phyloP scores from a whole-genome alignment of 2,329 filamentous ascomycete species.

The Aureobasidium melanogenum region DNA sequence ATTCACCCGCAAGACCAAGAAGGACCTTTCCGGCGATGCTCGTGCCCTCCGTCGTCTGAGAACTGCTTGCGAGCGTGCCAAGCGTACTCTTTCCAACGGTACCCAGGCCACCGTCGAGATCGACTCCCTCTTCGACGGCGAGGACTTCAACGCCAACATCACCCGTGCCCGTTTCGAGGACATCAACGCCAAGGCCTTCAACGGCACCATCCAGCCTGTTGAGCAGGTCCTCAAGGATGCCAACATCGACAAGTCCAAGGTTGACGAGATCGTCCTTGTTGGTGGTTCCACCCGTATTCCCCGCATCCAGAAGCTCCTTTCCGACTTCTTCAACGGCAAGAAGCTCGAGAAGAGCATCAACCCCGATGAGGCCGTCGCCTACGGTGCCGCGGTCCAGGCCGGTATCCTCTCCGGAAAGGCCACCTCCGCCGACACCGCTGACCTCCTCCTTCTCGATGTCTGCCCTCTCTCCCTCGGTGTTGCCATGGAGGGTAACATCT shows the following conservation, averaged over 20 bases:
- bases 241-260: constrained; percentile 73
- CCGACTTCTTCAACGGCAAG: constrained; percentile 99
- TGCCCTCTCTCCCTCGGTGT: constrained; percentile 95
- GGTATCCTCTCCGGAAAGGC: constrained; percentile 98
- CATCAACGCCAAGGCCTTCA: constrained; percentile 91
- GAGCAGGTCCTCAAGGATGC: constrained; percentile 96
- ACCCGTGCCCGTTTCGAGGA: constrained; percentile 99
- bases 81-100: constrained; percentile 95
- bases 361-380: constrained; percentile 97
- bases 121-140: constrained; percentile 94
- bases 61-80: constrained; percentile 98
- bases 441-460: constrained; percentile 93
- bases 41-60: constrained; percentile 92
- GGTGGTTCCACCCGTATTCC: constrained; percentile 99
- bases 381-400: constrained; percentile 96
- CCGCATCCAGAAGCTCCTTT: constrained; percentile 96
- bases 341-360: constrained; percentile 99
- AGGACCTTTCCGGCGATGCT: constrained; percentile 69
- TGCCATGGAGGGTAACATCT: constrained; percentile 99
- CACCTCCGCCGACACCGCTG: constrained; percentile 84
- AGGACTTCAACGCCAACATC: constrained; percentile 95
- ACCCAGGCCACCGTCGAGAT: constrained; percentile 98
- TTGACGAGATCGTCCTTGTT: constrained; percentile 98
- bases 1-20: constrained; percentile 73
- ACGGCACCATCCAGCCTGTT: constrained; percentile 87